Base-by-base conservation (phyloP, 176 grass and related monocot genomes). In the Elymus sibiricus region DNA sequence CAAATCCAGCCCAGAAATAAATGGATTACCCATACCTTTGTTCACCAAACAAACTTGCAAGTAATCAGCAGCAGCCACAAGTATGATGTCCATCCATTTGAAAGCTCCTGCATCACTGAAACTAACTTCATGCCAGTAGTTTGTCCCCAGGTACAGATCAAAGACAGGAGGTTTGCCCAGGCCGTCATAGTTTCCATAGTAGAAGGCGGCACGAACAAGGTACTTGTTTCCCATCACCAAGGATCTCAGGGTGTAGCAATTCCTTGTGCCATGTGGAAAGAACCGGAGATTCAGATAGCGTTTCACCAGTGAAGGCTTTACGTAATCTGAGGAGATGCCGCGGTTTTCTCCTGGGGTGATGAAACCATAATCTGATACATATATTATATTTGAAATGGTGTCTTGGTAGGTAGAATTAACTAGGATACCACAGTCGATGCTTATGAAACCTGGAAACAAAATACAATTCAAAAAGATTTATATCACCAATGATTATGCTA, bases 171-270 rank as follows among this genome's bases (percentile, higher is more conserved):
- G 37, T 29, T 49, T 88, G 76, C 87, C 85, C 56, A 78, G 66
- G 11, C 88, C 64, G 70, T 92, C 88, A 6, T 92, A 95, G 39
- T 91, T 92, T 64, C 70, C 90, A 65, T 92, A 95, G 32, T 82
- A 77, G 28, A 92, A 95, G 22, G 17, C 21, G 8, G 78, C 90
- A 64, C 90, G 87, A 14, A 92, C 64, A 19, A 95, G 53, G 22
- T 92, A 95, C 69, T 82, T 90, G 25, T 88, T 86, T 85, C 86
- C 90, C 0, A 25, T 11, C 19, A 61, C 64, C 53, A 95, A 72
- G 71, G 85, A 76, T 42, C 22, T 83, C 68, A 95, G 76, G 22
- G 86, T 89, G 76, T 93, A 95, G 88, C 93, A 93, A 77, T 95
- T 95, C 44, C 83, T 49, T 6, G 1, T 24, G 6, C 69, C 86